Conservation (phyloP, 139 green algal genomes). For the Coelastrella sp. region DNA sequence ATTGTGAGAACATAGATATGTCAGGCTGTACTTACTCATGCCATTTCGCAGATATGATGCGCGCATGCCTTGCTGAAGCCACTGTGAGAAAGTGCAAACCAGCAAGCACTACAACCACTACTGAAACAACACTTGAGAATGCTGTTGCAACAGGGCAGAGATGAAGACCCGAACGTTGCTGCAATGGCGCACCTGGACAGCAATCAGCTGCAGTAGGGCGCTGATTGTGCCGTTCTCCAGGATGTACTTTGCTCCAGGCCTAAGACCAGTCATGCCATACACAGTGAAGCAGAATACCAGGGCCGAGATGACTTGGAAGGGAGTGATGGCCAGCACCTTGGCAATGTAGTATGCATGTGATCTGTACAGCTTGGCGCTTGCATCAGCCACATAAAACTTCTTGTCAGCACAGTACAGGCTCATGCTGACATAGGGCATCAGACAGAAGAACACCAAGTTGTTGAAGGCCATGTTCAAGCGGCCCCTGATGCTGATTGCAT, state of each 20-base stretch:
- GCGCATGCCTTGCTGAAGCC: no score
- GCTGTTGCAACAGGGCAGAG: neutral
- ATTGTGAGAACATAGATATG: neutral
- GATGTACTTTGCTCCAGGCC: constrained; percentile 4
- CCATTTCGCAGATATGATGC: neutral
- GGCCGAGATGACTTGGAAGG: constrained; percentile 58
- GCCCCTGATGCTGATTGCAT: constrained; percentile 34
- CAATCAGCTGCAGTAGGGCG: constrained; percentile 43
- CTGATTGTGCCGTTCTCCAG: constrained; percentile 34
- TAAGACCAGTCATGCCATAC: constrained; percentile 61
- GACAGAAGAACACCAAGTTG: constrained; percentile 69
- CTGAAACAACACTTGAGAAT: neutral
- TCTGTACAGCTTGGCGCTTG: constrained; percentile 2
- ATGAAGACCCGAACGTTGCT: neutral
- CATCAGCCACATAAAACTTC: constrained; percentile 59
- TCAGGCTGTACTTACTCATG: neutral
- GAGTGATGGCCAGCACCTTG: constrained; percentile 50
- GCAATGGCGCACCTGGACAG: constrained; percentile 35
- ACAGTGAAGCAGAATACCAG: constrained; percentile 54
- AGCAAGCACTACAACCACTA: no score
- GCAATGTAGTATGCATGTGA: constrained; percentile 59
- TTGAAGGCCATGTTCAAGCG: constrained; percentile 65
- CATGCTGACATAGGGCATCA: constrained; percentile 79
- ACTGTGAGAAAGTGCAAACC: no score
- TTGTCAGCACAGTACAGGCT: constrained; percentile 73